Evolutionary conservation across 1,139 yeast species (phyloP).

Genomic region (Ashbya aceris): DNA sequence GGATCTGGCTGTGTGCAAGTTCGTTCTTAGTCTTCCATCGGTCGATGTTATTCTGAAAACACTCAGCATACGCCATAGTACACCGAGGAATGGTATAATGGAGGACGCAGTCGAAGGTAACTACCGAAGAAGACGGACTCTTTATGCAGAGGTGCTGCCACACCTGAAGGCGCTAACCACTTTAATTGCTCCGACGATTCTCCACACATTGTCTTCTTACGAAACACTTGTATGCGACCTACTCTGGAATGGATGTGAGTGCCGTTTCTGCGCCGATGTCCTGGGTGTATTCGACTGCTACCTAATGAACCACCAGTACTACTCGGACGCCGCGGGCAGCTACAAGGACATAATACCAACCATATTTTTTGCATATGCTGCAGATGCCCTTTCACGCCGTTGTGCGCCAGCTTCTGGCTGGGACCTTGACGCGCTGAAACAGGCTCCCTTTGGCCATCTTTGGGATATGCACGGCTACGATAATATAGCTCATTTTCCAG

Average conservation of each 20-base stretch:
- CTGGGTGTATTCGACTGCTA: constrained; percentile 47
- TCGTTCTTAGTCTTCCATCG: constrained; percentile 35
- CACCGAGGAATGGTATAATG: constrained; percentile 40
- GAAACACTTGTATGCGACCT: constrained; percentile 61
- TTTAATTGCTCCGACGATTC: constrained; percentile 47
- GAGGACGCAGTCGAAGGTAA: constrained; percentile 66
- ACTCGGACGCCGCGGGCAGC: constrained; percentile 35
- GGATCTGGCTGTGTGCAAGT: constrained; percentile 42
- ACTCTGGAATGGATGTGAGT: constrained; percentile 69
- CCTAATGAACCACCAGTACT: constrained; percentile 54
- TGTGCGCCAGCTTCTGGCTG: constrained; percentile 23
- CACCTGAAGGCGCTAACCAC: constrained; percentile 34
- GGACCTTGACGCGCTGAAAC: constrained; percentile 19
- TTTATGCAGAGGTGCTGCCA: constrained; percentile 44
- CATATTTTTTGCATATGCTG: constrained; percentile 44
- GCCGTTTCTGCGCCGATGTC: constrained; percentile 43
- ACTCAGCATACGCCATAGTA: constrained; percentile 42
- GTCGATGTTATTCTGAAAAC: constrained; percentile 27
- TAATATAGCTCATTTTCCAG: constrained; percentile 30
- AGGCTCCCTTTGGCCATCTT: constrained; percentile 28
- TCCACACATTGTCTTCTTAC: constrained; percentile 54
- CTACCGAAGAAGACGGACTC: constrained; percentile 45
- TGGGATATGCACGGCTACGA: constrained; percentile 40
- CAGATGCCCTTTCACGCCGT: constrained; percentile 37
- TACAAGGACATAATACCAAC: constrained; percentile 55